Base-by-base conservation (phyloP, 2,329 filamentous ascomycete genomes). In the Aspergillus transmontanensis region DNA sequence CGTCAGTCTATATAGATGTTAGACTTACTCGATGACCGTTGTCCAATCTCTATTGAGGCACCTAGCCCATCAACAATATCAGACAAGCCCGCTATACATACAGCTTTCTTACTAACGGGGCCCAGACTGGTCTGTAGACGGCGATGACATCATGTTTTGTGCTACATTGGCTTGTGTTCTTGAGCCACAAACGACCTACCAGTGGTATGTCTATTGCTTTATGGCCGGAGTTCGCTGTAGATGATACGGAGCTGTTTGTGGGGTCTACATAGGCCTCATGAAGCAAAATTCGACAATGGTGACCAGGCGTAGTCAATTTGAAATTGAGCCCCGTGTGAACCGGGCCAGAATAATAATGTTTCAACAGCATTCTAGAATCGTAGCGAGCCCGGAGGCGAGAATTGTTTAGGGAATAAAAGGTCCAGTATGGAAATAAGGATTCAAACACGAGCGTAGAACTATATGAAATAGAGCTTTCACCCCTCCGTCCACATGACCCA, bases 391-490 rank as follows among this genome's bases (percentile, higher is more conserved):
- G 64, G 67, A 64, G 66, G 63, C 36, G 55, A 65, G 61, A 66
- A 64, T 53, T 58, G 55, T 56, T 58, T 61, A 66, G 46, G 16
- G 59, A 57, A 60, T 64, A 60, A 64, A 60, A 62, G 14, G 65
- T 61, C 63, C 67, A 66, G 68, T 58, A 64, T 63, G 65, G 67
- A 66, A 71, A 71, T 55, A 66, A 61, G 61, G 58, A 66, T 64
- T 69, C 63, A 67, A 70, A 68, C 64, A 69, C 58, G 69, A 65
- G 67, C 41, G 66, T 68, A 64, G 63, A 68, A 70, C 64, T 67
- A 69, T 68, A 71, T 69, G 63, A 69, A 66, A 64, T 60, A 66
- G 60, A 65, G 64, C 58, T 69, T 64, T 65, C 69, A 70, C 66
- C 65, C 62, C 65, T 61, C 64, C 51, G 66, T 63, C 58, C 63